These are phyloP conservation scores for Leccinum barrowsii DNA, from an alignment of 768 basidiomycete species.

Conservation along the genomic window DNA sequence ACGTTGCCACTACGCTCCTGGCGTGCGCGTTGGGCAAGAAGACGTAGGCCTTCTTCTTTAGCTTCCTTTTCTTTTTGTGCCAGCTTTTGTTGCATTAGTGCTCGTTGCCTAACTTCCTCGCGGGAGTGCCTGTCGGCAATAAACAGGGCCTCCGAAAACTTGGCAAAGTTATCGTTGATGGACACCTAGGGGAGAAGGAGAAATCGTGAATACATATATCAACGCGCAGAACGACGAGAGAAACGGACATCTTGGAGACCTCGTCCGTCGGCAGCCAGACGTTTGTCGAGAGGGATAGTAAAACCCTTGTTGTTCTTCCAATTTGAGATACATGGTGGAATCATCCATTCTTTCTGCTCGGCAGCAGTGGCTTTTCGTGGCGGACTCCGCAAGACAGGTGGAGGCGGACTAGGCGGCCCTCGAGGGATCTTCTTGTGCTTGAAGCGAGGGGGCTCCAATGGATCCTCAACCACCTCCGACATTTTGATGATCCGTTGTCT, in stretches of 20 bases:
- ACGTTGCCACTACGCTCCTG: slow-evolving; percentile 85
- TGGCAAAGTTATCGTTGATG: slow-evolving; percentile 99
- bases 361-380: slow-evolving; percentile 94
- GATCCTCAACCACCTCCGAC: slow-evolving; percentile 97
- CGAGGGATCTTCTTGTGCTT: slow-evolving; percentile 99
- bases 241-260: slow-evolving; percentile 90
- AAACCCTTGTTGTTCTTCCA: slow-evolving; percentile 99
- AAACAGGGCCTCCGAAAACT: slow-evolving; percentile 94
- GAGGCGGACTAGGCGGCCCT: slow-evolving; percentile 94
- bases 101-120: slow-evolving; percentile 94
- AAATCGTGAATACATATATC: background rate
- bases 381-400: slow-evolving; percentile 91
- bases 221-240: background rate
- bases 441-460: slow-evolving; percentile 93
- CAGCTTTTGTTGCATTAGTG: slow-evolving; percentile 98
- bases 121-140: slow-evolving; percentile 96
- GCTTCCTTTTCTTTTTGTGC: slow-evolving; percentile 94
- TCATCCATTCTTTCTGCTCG: slow-evolving; percentile 99
- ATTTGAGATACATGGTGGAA: slow-evolving; percentile 98
- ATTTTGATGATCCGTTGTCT: slow-evolving; percentile 99
- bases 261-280: slow-evolving; percentile 95
- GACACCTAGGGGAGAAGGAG: slow-evolving; percentile 58
- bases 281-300: slow-evolving; percentile 97
- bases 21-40: slow-evolving; percentile 92
- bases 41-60: slow-evolving; percentile 93